Conservation (phyloP, 1,139 yeast genomes). For the Candida smagusa region DNA sequence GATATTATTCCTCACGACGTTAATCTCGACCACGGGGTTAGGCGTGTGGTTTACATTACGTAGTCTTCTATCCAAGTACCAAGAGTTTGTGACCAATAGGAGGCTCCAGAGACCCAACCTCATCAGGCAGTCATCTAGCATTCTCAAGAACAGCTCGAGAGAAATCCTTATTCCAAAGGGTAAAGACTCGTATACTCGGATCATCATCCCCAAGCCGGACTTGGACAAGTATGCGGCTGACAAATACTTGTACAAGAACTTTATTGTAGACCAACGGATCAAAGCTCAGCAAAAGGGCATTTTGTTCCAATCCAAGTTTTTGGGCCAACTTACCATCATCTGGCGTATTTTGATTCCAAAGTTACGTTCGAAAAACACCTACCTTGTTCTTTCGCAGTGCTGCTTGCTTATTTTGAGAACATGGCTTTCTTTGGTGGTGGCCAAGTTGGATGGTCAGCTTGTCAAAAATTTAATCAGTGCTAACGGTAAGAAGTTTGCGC, state of each 20-base stretch:
- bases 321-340: slow-evolving; percentile 70
- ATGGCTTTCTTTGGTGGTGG: slow-evolving; percentile 81
- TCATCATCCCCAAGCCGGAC: slow-evolving; percentile 58
- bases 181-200: slow-evolving; percentile 37
- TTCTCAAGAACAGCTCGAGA: slow-evolving; percentile 52
- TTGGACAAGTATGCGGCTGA: slow-evolving; percentile 67
- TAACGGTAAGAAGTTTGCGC: slow-evolving; percentile 67
- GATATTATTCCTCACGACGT: slow-evolving; percentile 39
- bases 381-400: slow-evolving; percentile 67
- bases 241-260: slow-evolving; percentile 57
- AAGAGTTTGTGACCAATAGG: slow-evolving; percentile 27
- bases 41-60: slow-evolving; percentile 35
- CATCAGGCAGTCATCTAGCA: slow-evolving; percentile 42
- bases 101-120: slow-evolving; percentile 35
- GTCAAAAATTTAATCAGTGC: slow-evolving; percentile 88
- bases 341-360: slow-evolving; percentile 83
- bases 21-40: slow-evolving; percentile 43
- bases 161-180: slow-evolving; percentile 55
- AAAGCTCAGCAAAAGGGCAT: slow-evolving; percentile 24
- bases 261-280: slow-evolving; percentile 37
- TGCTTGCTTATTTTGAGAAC: slow-evolving; percentile 77
- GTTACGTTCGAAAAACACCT: slow-evolving; percentile 63
- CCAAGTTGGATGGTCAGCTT: slow-evolving; percentile 88
- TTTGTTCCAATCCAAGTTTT: slow-evolving; percentile 63
- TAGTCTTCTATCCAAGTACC: slow-evolving; percentile 28